Conservation (phyloP, 2,329 filamentous ascomycete species). For the Claviceps quebecensis region DNA sequence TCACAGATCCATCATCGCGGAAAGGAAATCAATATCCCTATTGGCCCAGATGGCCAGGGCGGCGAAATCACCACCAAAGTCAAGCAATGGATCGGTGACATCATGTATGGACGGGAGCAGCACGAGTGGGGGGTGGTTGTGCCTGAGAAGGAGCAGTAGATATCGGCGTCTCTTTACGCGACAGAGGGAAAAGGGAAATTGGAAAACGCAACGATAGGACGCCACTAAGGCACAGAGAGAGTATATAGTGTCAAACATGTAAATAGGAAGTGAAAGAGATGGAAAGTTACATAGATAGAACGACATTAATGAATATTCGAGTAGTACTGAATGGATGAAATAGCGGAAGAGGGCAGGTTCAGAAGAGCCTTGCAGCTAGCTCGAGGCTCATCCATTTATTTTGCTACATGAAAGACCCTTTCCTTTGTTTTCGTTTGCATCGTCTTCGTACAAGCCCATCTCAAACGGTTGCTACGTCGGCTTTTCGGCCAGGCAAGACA, state of each 20-base stretch:
- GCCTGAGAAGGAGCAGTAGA: conserved; percentile 38
- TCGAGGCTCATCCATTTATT: too few species aligned
- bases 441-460: too few species aligned
- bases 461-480: too few species aligned
- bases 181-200: too few species aligned
- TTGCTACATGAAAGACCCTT: too few species aligned
- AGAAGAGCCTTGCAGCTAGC: too few species aligned
- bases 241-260: not conserved
- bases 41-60: conserved; percentile 34
- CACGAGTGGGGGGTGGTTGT: conserved; percentile 60
- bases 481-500: too few species aligned
- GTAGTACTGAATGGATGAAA: too few species aligned
- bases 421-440: too few species aligned
- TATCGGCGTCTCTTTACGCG: not conserved
- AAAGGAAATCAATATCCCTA: conserved; percentile 46
- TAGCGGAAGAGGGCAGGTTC: too few species aligned
- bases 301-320: not conserved
- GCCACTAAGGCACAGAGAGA: not conserved
- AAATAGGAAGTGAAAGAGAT: not conserved
- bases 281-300: not conserved
- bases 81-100: conserved; percentile 54
- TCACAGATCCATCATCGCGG: conserved; percentile 55
- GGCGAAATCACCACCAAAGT: conserved; percentile 45
- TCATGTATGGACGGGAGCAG: conserved; percentile 59
- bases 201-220: not conserved